Conservation (phyloP, 148 eudicot genomes). For the Polygonum maritimum region DNA sequence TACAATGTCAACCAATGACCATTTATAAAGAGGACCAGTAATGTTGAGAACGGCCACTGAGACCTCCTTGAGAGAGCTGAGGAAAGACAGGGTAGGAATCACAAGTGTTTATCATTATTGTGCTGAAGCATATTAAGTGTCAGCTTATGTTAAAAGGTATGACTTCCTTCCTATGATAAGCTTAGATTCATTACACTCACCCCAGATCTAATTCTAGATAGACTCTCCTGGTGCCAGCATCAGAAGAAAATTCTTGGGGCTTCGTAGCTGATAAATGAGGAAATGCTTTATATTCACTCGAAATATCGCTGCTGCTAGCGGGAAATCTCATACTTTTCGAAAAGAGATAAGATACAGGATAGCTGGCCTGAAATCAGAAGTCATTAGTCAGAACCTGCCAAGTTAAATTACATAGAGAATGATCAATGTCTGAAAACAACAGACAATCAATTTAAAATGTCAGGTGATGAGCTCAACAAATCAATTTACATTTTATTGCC, state of each 20-base stretch:
- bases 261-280: constrained; percentile 49
- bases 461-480: background rate
- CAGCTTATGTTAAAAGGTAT: background rate
- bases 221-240: constrained; percentile 46
- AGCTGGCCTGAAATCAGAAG: constrained; percentile 50
- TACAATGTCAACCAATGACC: constrained; percentile 77
- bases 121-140: background rate
- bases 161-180: background rate
- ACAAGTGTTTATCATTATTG: background rate
- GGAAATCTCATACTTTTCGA: constrained; percentile 71
- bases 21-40: constrained; percentile 81
- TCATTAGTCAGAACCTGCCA: background rate
- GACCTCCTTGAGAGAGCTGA: constrained; percentile 84
- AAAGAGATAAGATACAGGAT: constrained; percentile 56
- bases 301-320: constrained; percentile 38
- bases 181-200: constrained; percentile 29
- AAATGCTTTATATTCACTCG: constrained; percentile 43
- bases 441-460: background rate
- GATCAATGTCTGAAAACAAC: background rate
- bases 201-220: constrained; percentile 67
- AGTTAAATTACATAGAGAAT: background rate
- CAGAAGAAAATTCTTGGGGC: constrained; percentile 35
- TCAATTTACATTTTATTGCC: background rate
- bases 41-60: constrained; percentile 88
- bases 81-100: background rate